phyloP scores from a whole-genome alignment of 495 filamentous ascomycete species.

The Penicillium bovifimosum region DNA sequence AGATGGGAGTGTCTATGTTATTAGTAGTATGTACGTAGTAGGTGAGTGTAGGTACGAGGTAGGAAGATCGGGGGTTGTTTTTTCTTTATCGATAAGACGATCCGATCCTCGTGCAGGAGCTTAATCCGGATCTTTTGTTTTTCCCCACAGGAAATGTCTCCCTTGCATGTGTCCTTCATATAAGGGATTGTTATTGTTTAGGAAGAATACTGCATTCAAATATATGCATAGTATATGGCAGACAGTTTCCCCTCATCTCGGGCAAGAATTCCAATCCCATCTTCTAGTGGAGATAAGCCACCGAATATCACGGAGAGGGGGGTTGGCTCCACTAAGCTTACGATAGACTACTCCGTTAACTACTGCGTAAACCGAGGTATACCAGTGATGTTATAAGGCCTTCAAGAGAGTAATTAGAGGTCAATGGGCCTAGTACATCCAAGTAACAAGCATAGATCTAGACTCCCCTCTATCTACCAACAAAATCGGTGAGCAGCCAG shows the following conservation, averaged over 20 bases:
- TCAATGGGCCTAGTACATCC: neutral
- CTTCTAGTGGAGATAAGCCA: slow-evolving; percentile 17
- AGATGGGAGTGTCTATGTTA: neutral
- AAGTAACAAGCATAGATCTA: neutral
- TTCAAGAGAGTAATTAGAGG: neutral
- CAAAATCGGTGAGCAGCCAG: slow-evolving; percentile 21
- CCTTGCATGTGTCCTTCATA: neutral
- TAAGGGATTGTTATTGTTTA: neutral
- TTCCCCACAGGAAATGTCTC: neutral
- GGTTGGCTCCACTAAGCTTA: slow-evolving; percentile 15
- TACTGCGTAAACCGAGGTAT: neutral
- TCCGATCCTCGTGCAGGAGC: neutral
- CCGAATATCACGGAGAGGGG: slow-evolving; percentile 13
- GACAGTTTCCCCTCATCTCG: neutral
- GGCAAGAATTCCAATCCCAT: neutral
- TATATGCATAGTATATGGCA: neutral
- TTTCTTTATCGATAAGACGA: slow-evolving; percentile 1
- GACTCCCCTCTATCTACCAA: neutral
- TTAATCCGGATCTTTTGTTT: neutral
- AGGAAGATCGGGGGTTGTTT: neutral
- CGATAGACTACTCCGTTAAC: no score
- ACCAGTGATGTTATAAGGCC: neutral
- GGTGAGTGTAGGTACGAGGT: neutral
- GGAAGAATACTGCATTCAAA: neutral
- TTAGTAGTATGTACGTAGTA: no score